Percentiles rank a stretch among this genome's conserved stretches.
Conservation (phyloP, 176 grass and related monocot species). For the Rhynchospora pubera region DNA sequence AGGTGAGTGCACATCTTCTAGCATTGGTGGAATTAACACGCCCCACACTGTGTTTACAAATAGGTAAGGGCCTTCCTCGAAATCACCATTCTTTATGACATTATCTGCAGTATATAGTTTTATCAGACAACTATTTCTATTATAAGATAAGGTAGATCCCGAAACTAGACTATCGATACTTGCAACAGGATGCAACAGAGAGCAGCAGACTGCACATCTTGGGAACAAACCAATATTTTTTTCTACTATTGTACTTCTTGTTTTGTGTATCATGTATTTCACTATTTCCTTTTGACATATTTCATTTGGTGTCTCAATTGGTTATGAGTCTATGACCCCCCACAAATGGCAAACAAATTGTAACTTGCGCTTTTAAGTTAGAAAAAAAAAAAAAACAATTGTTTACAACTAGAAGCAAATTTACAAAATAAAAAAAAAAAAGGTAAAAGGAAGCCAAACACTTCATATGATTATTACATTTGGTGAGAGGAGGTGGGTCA, state of each 20-base stretch:
- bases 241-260: not conserved
- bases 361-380: no score
- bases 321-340: not conserved
- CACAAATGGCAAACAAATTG: not conserved
- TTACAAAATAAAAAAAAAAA: not conserved
- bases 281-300: not conserved
- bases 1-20: slow-evolving; percentile 89
- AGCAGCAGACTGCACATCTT: not conserved
- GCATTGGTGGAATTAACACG: slow-evolving; percentile 72
- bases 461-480: not conserved
- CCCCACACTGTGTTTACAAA: slow-evolving; percentile 56
- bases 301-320: not conserved
- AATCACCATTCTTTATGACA: slow-evolving; percentile 80
- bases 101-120: slow-evolving; percentile 23
- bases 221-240: not conserved
- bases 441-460: not conserved
- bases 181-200: not conserved
- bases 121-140: not conserved
- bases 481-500: slow-evolving; percentile 36
- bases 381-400: not conserved
- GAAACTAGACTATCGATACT: not conserved
- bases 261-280: not conserved
- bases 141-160: not conserved
- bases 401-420: not conserved
- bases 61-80: slow-evolving; percentile 84